phyloP scores from a whole-genome alignment of 352 stramenopile species.

The Pythium insidiosum region DNA sequence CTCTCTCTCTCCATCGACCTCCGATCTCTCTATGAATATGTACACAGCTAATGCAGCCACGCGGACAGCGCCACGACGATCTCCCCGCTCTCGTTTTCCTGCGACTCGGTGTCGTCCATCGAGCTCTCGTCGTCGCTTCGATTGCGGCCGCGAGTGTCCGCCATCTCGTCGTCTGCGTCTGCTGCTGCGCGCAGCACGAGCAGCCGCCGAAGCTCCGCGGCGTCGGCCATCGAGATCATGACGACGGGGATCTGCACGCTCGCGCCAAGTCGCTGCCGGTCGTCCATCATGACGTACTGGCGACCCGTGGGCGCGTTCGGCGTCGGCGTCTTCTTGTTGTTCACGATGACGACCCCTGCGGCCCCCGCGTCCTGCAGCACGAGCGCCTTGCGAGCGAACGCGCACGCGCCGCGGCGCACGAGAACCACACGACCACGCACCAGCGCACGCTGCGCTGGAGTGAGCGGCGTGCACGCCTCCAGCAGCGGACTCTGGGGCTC shows the following conservation, averaged over 20 bases:
- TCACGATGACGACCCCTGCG: constrained; percentile 47
- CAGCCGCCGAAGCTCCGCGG: constrained; percentile 30
- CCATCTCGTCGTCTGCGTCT: too few species aligned
- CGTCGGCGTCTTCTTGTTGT: constrained; percentile 53
- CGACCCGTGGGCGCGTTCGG: constrained; percentile 20
- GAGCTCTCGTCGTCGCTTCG: constrained; percentile 6
- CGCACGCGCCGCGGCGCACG: constrained; percentile 56
- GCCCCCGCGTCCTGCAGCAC: constrained; percentile 49
- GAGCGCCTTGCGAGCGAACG: constrained; percentile 73
- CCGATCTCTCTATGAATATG: too few species aligned
- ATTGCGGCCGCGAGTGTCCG: constrained; percentile 3
- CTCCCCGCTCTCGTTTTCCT: neutral
- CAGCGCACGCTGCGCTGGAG: constrained; percentile 1
- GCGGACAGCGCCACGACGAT: constrained; percentile 45
- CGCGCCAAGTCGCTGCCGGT: constrained; percentile 26
- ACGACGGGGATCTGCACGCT: constrained; percentile 62
- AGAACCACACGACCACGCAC: constrained; percentile 61
- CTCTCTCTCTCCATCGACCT: too few species aligned
- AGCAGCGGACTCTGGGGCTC: too few species aligned
- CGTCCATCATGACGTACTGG: constrained; percentile 61
- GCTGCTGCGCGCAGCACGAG: constrained; percentile 13
- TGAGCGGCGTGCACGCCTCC: constrained; percentile 37
- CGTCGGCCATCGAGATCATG: constrained; percentile 49
- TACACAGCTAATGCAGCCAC: constrained; percentile 63
- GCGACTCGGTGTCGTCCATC: neutral